These are phyloP conservation scores for Henckelia pumila DNA, from an alignment of 257 asterid species.

Conservation along the genomic window DNA sequence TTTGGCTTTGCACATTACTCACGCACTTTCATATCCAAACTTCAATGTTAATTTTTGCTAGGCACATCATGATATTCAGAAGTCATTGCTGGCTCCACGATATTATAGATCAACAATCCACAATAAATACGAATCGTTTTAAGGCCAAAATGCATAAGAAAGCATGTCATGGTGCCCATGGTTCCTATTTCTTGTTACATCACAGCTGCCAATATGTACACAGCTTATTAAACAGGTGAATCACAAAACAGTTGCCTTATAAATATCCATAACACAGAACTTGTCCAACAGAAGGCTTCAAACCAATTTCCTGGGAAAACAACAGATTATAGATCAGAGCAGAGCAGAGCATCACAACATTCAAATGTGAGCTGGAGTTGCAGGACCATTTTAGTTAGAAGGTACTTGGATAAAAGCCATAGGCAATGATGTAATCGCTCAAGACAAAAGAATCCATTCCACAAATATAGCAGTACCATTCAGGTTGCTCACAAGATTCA, in stretches of 20 bases:
- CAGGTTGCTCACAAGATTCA: too few species aligned
- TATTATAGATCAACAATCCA: too few species aligned
- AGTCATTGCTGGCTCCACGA: not conserved
- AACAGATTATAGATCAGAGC: too few species aligned
- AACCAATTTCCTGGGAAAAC: not conserved
- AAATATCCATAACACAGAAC: not conserved
- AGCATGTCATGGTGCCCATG: not conserved
- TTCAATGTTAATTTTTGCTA: not conserved
- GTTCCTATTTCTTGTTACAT: not conserved
- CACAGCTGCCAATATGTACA: not conserved
- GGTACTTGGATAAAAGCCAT: not conserved
- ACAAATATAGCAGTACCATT: too few species aligned
- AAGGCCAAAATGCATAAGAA: too few species aligned
- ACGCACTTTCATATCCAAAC: not conserved
- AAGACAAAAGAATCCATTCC: not conserved
- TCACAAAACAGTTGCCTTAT: not conserved
- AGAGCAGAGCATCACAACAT: not conserved
- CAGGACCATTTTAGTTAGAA: not conserved
- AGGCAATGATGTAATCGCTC: not conserved
- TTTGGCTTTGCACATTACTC: not conserved
- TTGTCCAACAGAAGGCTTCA: not conserved
- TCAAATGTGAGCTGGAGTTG: not conserved
- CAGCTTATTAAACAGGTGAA: not conserved
- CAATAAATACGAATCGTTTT: not conserved
- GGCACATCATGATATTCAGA: not conserved